Conservation (phyloP, 768 basidiomycete genomes). For the Pleurotus tuoliensis region DNA sequence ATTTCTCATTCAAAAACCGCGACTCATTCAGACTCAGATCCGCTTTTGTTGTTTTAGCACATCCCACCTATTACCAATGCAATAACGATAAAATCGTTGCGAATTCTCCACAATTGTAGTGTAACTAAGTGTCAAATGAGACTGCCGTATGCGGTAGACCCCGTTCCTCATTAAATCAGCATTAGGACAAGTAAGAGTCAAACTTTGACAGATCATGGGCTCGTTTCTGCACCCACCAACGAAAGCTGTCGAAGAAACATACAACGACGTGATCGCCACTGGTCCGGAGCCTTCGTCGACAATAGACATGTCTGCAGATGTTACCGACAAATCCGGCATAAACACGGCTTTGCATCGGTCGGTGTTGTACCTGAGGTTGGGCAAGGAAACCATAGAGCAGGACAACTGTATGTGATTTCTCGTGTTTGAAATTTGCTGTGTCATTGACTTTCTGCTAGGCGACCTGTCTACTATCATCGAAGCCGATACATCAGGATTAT, state of each 20-base stretch:
- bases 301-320: neutral
- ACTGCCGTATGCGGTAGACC: too few relatives aligned
- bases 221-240: constrained; percentile 16
- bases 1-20: too few relatives aligned
- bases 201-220: too few relatives aligned
- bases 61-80: too few relatives aligned
- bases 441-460: constrained; percentile 39
- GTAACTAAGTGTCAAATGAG: too few relatives aligned
- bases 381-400: constrained; percentile 15
- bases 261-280: constrained; percentile 30
- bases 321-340: constrained; percentile 6
- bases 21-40: too few relatives aligned
- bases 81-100: too few relatives aligned
- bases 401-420: constrained; percentile 3
- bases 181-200: too few relatives aligned
- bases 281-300: constrained; percentile 13
- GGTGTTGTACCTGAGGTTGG: constrained; percentile 32
- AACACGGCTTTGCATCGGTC: constrained; percentile 26
- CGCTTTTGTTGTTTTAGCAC: too few relatives aligned
- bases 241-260: constrained; percentile 3
- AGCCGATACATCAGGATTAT: constrained; percentile 61
- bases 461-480: constrained; percentile 78
- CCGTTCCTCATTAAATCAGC: too few relatives aligned
- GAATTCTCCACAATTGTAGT: too few relatives aligned
- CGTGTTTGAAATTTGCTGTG: constrained; percentile 28